phyloP scores from a whole-genome alignment of 1,284 basidiomycete genomes.

The Cryptococcus sp. region DNA sequence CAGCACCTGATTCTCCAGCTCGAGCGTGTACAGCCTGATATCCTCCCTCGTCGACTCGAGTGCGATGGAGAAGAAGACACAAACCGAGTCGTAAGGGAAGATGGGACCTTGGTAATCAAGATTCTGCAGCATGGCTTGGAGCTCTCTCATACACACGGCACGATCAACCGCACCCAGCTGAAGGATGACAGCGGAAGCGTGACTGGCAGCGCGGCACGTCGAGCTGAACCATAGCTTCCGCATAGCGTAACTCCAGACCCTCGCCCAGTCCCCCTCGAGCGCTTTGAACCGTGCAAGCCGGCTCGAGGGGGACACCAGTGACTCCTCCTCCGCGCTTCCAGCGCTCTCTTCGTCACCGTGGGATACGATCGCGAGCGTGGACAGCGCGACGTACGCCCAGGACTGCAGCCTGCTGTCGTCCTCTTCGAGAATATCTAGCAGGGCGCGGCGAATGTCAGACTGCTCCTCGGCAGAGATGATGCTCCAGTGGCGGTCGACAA shows the following conservation, averaged over 20 bases:
- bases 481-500: slow-evolving; percentile 71
- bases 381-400: slow-evolving; percentile 77
- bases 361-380: slow-evolving; percentile 50
- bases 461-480: slow-evolving; percentile 60
- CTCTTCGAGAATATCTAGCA: slow-evolving; percentile 62
- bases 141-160: slow-evolving; percentile 61
- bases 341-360: slow-evolving; percentile 1
- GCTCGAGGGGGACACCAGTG: slow-evolving; percentile 7
- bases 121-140: slow-evolving; percentile 71
- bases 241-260: slow-evolving; percentile 75
- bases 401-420: slow-evolving; percentile 67
- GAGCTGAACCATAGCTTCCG: slow-evolving; percentile 64
- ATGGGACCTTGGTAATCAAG: slow-evolving; percentile 82
- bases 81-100: slow-evolving; percentile 79
- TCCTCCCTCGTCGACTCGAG: slow-evolving; percentile 70
- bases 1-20: slow-evolving; percentile 76
- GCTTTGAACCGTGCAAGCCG: neutral
- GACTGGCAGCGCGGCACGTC: slow-evolving; percentile 74
- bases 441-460: slow-evolving; percentile 56
- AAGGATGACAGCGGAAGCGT: slow-evolving; percentile 61
- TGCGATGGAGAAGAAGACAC: slow-evolving; percentile 67
- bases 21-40: slow-evolving; percentile 71
- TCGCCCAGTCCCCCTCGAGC: slow-evolving; percentile 59
- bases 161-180: slow-evolving; percentile 54
- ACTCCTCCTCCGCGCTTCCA: neutral